Evolutionary conservation across 768 basidiomycete genomes (phyloP), one percentile per base, ranked within the genome.

Genomic region (Suillus tomentosus): DNA sequence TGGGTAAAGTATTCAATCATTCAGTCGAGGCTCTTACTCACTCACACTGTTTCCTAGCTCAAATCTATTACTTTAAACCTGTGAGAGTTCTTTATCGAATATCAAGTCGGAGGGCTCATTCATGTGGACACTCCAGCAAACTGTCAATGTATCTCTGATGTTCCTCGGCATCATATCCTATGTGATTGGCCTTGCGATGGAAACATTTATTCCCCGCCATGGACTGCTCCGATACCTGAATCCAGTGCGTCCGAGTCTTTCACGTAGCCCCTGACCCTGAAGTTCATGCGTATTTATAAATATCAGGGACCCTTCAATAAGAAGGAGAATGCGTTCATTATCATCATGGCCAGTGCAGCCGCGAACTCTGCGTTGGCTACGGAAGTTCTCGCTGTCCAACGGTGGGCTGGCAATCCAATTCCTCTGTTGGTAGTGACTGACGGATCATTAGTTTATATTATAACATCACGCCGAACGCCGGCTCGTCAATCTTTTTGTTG

Each of bases 61-160:
- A 87, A 66, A 86, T 87, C 36, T 86, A 85, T 70, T 87, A 86
- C 69, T 87, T 85, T 72, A 85, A 86, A 72, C 84, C 84, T 4
- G 84, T 83, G 68, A 63, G 74, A 34, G 11, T 54, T n/a, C 19
- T 19, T 34, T 5, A 34, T 54, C 31, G 19, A 54, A n/a, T 1
- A n/a, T 54, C 19, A 45, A 14, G 51, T 17, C 42, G 19, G 24
- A 7, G 43, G 24, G 24, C 15, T 54, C 10, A 54, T 34, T 13
- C 19, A 5, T 9, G 9, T 54, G 19, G 17, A 15, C 31, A 34
- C 51, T 31, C 31, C 55, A 85, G 84, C 84, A 85, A 84, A 83
- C 81, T 0, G 73, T 85, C 34, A 34, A 71, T 14, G 81, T 86
- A 2, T 85, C 84, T 10, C 77, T 79, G 8, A 83, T 86, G 84